A percentile compares a stretch with the other conserved stretches of the same genome.
Conservation (phyloP, 257 asterid species). For the Voacanga thouarsii region DNA sequence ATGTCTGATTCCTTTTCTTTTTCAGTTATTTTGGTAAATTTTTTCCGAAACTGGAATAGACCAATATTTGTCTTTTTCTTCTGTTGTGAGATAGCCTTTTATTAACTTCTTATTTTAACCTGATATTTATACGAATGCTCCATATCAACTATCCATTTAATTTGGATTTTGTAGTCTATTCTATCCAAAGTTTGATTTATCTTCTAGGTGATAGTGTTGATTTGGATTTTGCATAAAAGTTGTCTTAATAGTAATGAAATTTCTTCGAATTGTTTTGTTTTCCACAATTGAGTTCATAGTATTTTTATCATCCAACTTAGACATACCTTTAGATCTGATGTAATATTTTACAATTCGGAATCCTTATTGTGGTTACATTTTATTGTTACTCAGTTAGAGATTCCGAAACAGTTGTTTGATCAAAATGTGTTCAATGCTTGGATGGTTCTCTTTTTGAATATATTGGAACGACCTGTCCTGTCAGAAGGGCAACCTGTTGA, state of each 20-base stretch:
- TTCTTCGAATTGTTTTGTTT: background rate
- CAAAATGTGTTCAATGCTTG: constrained; percentile 88
- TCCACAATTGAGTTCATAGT: background rate
- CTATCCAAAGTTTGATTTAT: background rate
- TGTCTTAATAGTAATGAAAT: too few species aligned
- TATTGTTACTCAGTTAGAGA: constrained; percentile 66
- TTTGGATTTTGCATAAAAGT: too few species aligned
- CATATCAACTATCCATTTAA: too few species aligned
- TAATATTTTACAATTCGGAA: background rate
- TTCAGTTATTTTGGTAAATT: background rate
- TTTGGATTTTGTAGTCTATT: background rate
- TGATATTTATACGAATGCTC: background rate
- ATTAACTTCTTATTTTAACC: background rate
- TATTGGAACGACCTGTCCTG: constrained; percentile 94
- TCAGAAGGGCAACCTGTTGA: constrained; percentile 88
- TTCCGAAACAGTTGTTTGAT: constrained; percentile 88
- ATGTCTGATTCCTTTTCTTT: background rate
- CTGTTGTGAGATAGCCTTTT: background rate
- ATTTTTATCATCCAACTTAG: background rate
- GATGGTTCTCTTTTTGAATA: constrained; percentile 88
- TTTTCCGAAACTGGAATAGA: background rate
- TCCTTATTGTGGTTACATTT: constrained; percentile 7
- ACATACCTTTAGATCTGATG: background rate
- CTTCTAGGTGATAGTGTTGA: too few species aligned
- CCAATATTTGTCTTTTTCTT: background rate